These are phyloP conservation scores for Pythium sp. DNA, from an alignment of 352 stramenopile species.

Conservation along the genomic window DNA sequence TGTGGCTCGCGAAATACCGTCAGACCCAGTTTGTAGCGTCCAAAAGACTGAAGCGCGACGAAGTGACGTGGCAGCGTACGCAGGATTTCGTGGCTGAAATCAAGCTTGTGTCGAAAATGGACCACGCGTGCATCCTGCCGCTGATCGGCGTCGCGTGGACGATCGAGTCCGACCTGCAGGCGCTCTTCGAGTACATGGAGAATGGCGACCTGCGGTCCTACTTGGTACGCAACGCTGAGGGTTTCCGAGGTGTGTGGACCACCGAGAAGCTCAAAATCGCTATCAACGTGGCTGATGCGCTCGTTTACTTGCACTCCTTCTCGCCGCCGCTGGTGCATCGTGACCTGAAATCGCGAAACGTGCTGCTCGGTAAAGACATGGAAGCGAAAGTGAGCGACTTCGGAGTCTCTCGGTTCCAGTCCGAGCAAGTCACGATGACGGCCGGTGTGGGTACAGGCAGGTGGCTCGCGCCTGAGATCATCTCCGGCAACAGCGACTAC, in stretches of 20 bases:
- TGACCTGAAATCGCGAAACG: conserved; percentile 40
- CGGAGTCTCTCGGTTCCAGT: conserved; percentile 32
- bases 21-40: conserved; percentile 36
- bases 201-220: conserved; percentile 54
- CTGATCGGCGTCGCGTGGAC: conserved; percentile 69
- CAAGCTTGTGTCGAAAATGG: conserved; percentile 55
- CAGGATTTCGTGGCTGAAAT: conserved; percentile 66
- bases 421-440: conserved; percentile 35
- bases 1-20: conserved; percentile 51
- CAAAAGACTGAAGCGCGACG: conserved; percentile 46
- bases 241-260: conserved; percentile 21
- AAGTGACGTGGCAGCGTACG: conserved; percentile 37
- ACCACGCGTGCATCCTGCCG: conserved; percentile 63
- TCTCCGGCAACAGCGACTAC: conserved; percentile 34
- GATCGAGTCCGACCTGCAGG: conserved; percentile 48
- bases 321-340: conserved; percentile 34
- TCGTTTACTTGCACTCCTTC: conserved; percentile 52
- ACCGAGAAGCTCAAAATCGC: conserved; percentile 36
- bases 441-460: conserved; percentile 29
- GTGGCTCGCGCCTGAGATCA: conserved; percentile 37
- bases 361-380: conserved; percentile 28
- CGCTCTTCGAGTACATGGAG: conserved; percentile 67
- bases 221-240: conserved; percentile 20
- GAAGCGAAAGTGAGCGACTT: conserved; percentile 41
- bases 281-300: conserved; percentile 33